Conservation (phyloP, 2,329 filamentous ascomycete species). For the Erysiphe neolycopersici region DNA sequence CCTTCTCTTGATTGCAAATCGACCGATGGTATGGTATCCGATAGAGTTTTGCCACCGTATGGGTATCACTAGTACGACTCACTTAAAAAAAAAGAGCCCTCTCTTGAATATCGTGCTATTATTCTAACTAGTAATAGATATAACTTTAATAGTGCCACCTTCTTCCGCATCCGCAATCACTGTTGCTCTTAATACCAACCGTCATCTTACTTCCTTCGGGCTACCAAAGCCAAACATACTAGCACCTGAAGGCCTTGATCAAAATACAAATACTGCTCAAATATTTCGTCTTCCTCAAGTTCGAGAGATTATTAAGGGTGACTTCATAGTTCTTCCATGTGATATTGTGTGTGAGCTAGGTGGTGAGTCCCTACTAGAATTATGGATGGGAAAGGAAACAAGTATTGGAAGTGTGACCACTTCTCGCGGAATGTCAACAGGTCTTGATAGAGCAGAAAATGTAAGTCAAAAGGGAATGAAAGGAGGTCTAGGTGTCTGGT, state of each 20-base stretch:
- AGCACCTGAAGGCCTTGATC: conserved; percentile 46
- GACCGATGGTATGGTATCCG: conserved; percentile 77
- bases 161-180: conserved; percentile 40
- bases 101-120: background rate
- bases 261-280: conserved; percentile 73
- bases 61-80: conserved; percentile 39
- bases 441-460: conserved; percentile 21
- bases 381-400: conserved; percentile 71
- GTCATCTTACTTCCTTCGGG: conserved; percentile 47
- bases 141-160: conserved; percentile 34
- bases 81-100: conserved; percentile 2
- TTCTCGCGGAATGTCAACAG: conserved; percentile 14
- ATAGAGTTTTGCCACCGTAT: conserved; percentile 65
- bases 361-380: conserved; percentile 57
- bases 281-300: conserved; percentile 67
- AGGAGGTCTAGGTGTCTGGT: conserved; percentile 74
- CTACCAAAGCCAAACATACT: conserved; percentile 49
- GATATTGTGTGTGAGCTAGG: conserved; percentile 79
- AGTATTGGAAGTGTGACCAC: conserved; percentile 36
- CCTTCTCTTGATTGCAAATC: conserved; percentile 55
- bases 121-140: conserved; percentile 18
- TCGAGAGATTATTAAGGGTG: conserved; percentile 46
- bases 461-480: conserved; percentile 32
- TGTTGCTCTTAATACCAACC: conserved; percentile 47
- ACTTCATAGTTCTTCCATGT: conserved; percentile 80